Evolutionary conservation across 306 rosid genomes (phyloP).

Genomic region (Hippophae gyantsensis): DNA sequence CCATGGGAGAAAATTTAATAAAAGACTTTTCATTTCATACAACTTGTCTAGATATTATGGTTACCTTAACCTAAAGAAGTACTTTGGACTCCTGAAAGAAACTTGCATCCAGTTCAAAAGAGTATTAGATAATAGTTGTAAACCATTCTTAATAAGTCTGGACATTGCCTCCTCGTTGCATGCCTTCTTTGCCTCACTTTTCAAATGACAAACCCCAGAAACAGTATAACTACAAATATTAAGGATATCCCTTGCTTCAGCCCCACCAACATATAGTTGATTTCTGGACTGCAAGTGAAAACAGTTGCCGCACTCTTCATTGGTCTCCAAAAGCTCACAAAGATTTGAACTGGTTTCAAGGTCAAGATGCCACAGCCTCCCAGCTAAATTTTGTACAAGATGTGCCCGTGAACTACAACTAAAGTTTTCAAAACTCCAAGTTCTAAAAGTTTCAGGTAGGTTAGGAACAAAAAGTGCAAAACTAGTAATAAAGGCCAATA

Average conservation of each 20-base stretch:
- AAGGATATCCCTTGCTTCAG: conserved; percentile 29
- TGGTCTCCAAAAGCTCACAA: conserved; percentile 24
- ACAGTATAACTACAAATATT: conserved; percentile 30
- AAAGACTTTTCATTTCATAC: neutral
- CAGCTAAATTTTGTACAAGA: conserved; percentile 31
- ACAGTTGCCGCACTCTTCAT: conserved; percentile 20
- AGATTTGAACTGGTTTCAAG: conserved; percentile 32
- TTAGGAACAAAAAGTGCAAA: conserved; percentile 31
- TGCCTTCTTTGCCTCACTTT: conserved; percentile 13
- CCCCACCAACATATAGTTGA: conserved; percentile 16
- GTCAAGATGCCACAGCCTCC: conserved; percentile 34
- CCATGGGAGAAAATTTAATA: neutral
- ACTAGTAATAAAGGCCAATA: conserved; percentile 48
- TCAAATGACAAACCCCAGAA: conserved; percentile 24
- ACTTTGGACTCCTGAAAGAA: conserved; percentile 40
- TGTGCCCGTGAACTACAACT: conserved; percentile 16
- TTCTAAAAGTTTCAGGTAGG: conserved; percentile 7
- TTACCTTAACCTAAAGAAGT: conserved; percentile 55
- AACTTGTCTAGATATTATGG: neutral
- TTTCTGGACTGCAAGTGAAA: conserved; percentile 24
- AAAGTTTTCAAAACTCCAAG: conserved; percentile 9
- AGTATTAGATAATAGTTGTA: conserved; percentile 21
- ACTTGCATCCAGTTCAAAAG: conserved; percentile 39
- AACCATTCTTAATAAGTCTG: conserved; percentile 23
- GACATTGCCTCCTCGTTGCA: conserved; percentile 16